These are phyloP conservation scores for Priceomyces castillae DNA, from an alignment of 805 yeast genomes.

Conservation along the genomic window DNA sequence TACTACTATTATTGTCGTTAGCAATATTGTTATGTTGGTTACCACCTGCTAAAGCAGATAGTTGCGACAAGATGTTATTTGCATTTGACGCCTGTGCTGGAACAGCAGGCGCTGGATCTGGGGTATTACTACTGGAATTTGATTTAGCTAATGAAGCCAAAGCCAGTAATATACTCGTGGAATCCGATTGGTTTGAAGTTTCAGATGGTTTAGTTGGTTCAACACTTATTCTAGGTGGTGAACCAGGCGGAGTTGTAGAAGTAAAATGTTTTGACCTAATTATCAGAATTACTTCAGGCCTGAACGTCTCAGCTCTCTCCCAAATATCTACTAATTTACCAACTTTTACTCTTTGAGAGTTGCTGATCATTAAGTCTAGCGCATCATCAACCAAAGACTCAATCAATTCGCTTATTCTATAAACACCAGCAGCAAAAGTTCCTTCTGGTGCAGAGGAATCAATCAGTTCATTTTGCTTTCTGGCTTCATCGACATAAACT, in stretches of 20 bases:
- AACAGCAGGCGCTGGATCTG: conserved; percentile 23
- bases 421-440: conserved; percentile 70
- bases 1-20: conserved; percentile 1
- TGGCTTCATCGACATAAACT: conserved; percentile 74
- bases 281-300: conserved; percentile 49
- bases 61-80: conserved; percentile 41
- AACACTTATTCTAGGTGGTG: conserved; percentile 43
- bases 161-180: conserved; percentile 67
- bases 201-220: conserved; percentile 21
- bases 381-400: conserved; percentile 64
- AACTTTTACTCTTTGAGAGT: conserved; percentile 67
- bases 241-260: conserved; percentile 68
- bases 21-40: conserved; percentile 1
- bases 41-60: conserved; percentile 37
- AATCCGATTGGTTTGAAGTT: conserved; percentile 36
- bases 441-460: conserved; percentile 58
- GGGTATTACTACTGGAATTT: conserved; percentile 31
- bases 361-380: conserved; percentile 46
- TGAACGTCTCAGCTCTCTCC: conserved; percentile 82
- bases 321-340: conserved; percentile 87
- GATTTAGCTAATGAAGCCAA: conserved; percentile 60
- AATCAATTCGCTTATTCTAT: conserved; percentile 60
- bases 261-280: conserved; percentile 60
- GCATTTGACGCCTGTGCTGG: conserved; percentile 26
- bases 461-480: conserved; percentile 49